Conservation (phyloP, 2,329 filamentous ascomycete species). For the Nectriaceae sp. region DNA sequence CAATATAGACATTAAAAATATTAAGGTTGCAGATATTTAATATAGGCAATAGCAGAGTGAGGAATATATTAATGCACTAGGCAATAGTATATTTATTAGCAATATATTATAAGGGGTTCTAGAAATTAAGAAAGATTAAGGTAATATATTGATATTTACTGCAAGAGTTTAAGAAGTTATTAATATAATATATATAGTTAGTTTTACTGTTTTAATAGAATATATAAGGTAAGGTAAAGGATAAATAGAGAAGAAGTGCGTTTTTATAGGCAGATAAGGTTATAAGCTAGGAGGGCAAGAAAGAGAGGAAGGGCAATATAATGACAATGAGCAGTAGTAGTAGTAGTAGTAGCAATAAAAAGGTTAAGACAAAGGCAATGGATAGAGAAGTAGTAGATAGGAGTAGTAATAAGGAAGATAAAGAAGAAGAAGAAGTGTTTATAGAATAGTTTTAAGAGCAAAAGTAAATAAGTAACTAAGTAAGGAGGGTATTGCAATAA, state of each 20-base stretch:
- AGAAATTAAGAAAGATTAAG: no score
- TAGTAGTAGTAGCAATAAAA: background rate
- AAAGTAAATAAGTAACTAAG: constrained; percentile 1
- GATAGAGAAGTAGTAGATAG: no score
- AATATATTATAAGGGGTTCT: no score
- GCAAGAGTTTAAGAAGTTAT: no score
- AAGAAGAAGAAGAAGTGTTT: constrained; percentile 3
- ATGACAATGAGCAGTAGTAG: no score
- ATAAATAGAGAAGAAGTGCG: background rate
- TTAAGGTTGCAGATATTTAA: constrained; percentile 2
- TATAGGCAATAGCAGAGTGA: no score
- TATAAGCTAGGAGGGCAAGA: background rate
- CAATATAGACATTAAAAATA: constrained; percentile 3
- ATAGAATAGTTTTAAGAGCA: constrained; percentile 3
- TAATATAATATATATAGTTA: background rate
- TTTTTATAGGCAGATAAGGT: constrained; percentile 1
- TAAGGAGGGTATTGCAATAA: no score
- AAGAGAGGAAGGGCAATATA: background rate
- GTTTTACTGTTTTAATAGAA: background rate
- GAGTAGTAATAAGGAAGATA: no score
- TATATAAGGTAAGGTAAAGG: background rate
- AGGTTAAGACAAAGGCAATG: background rate
- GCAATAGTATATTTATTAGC: no score
- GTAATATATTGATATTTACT: no score
- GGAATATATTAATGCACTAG: no score